Evolutionary conservation across 2,329 filamentous ascomycete species (phyloP), one percentile per base, ranked within the genome.

Genomic region (Macrophomina tecta): DNA sequence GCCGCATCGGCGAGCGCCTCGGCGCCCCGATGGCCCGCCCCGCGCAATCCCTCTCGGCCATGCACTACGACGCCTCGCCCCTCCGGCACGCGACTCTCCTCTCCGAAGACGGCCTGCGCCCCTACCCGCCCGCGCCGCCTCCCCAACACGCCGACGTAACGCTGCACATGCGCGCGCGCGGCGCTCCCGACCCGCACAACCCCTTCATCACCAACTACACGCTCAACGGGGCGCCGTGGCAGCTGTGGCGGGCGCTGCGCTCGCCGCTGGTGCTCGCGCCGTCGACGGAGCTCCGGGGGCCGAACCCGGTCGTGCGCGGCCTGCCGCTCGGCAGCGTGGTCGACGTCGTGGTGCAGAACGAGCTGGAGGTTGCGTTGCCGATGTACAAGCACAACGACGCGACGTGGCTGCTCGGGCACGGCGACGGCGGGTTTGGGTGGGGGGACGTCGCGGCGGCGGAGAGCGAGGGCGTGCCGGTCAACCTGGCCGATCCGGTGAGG

Each of bases 311-410:
- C 36, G 68, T 71, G 12, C 64, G 51, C 40, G 48, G 38, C 12
- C 45, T 68, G 48, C 55, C 64, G 9, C 46, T 69, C 42, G 69
- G 69, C 61, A 68, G 67, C 30, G 69, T 71, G 4, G 69, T 71
- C 11, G 69, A 70, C 48, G 68, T 71, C 23, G 68, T 71, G 7
- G 60, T 70, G 34, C 65, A 70, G 34, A 71, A 70, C 45, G 69
- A 69, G 32, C 51, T 71, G 23, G 60, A 45, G 7, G 67, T 68
- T 18, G 42, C 56, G 4, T 16, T 70, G 3, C 64, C 64, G n/a
- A 65, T 71, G 66, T 70, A 69, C 65, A 71, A 71, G 65, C 69
- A 70, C 64, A 70, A 71, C 48, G 68, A 70, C 16, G 58, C 70
- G n/a, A 68, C 68, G 9, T 70, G 66, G 64, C 56, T 52, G 3